These are phyloP conservation scores for Candida sp. DNA, from an alignment of 1,139 yeast species.

Conservation along the genomic window DNA sequence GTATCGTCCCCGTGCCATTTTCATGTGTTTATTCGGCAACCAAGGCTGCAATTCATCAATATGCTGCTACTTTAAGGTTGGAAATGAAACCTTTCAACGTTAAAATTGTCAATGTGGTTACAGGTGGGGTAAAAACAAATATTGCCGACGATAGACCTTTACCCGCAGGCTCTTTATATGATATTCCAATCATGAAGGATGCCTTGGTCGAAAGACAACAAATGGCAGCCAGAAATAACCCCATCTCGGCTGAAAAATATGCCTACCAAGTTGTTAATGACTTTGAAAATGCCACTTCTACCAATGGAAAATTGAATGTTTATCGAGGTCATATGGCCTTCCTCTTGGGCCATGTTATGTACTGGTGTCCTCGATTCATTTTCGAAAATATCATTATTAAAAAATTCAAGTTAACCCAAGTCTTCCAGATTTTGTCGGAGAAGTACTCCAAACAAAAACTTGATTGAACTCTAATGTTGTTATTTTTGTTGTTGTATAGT, in stretches of 20 bases:
- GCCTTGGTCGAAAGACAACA: conserved; percentile 51
- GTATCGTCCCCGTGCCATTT: conserved; percentile 67
- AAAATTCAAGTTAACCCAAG: conserved; percentile 44
- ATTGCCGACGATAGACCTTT: conserved; percentile 52
- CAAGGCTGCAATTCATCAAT: conserved; percentile 75
- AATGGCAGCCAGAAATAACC: conserved; percentile 59
- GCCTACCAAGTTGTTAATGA: conserved; percentile 55
- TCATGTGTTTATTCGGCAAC: conserved; percentile 65
- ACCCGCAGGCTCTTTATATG: conserved; percentile 54
- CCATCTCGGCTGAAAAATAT: conserved; percentile 55
- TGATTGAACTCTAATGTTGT: conserved; percentile 4
- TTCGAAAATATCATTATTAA: conserved; percentile 41
- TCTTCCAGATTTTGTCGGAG: conserved; percentile 17
- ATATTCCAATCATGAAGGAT: conserved; percentile 44
- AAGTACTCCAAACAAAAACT: conserved; percentile 20
- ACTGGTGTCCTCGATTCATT: conserved; percentile 47
- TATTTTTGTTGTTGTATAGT: too few species aligned
- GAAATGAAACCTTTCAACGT: conserved; percentile 76
- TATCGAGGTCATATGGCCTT: conserved; percentile 56
- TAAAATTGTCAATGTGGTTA: conserved; percentile 46
- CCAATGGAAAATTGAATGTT: conserved; percentile 37
- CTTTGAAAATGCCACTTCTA: conserved; percentile 33
- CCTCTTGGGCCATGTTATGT: conserved; percentile 28
- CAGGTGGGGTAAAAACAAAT: conserved; percentile 63
- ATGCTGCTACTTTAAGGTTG: conserved; percentile 56